A percentile compares a stretch with the other conserved stretches of the same genome.
Evolutionary conservation across 192 early-diverging fungal species (phyloP).

Genomic region (Allomyces javanicus): DNA sequence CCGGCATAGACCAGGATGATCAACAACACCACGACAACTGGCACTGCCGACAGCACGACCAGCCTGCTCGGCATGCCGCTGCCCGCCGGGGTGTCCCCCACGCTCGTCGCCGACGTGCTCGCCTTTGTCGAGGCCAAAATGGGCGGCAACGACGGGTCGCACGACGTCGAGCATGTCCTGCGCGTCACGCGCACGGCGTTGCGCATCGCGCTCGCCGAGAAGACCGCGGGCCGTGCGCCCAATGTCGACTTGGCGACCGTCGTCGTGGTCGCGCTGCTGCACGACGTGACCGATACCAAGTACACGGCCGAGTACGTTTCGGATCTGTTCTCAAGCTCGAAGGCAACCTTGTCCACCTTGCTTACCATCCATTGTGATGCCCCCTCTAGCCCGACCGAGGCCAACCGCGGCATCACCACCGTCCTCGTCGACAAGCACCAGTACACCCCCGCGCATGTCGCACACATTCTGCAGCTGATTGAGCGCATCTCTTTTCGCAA

Average conservation of each 20-base stretch:
- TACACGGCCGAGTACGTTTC: slow-evolving; percentile 2
- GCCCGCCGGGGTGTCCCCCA: not conserved
- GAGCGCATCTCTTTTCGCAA: slow-evolving; percentile 1
- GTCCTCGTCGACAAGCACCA: not conserved
- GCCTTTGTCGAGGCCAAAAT: not conserved
- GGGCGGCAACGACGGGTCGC: slow-evolving; percentile 1
- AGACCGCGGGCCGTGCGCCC: not conserved
- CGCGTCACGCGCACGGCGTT: slow-evolving; percentile 1
- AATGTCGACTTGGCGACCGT: slow-evolving; percentile 1
- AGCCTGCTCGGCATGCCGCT: not conserved
- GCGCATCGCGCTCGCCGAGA: not conserved
- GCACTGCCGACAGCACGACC: too few relatives aligned
- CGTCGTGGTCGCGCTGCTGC: slow-evolving; percentile 10
- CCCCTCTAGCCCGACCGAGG: not conserved
- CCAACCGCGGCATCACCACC: not conserved
- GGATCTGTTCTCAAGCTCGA: not conserved
- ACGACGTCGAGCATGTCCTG: slow-evolving; percentile 3
- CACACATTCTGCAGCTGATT: not conserved
- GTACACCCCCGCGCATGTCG: not conserved
- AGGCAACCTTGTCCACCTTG: too few relatives aligned
- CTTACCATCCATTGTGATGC: too few relatives aligned
- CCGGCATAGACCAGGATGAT: too few relatives aligned
- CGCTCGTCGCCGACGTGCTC: not conserved
- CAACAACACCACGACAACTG: too few relatives aligned
- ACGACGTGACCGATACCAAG: slow-evolving; percentile 14